Evolutionary conservation across 371 early-diverging fungal species (phyloP), one percentile per base, ranked within the genome.

Genomic region (Mucor lusitanicus): DNA sequence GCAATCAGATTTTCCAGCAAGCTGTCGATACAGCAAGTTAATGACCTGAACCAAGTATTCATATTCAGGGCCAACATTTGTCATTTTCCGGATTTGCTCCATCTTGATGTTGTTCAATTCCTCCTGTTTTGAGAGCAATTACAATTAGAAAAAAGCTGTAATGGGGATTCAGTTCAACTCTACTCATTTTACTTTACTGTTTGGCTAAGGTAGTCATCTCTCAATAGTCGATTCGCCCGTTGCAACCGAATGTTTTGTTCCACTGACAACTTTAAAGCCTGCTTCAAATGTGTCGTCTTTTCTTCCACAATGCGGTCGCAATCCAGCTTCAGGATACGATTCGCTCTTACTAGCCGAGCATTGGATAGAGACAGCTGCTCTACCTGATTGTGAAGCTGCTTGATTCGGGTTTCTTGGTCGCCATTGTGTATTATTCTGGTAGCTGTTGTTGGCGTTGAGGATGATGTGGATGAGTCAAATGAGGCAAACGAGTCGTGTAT

Each of bases 1-100:
- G 61, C 83, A 80, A 27, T 67, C 59, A 17, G 77, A 35, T 55
- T 77, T 67, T 30, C 77, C 81, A 37, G 77, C 68, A 15, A 80
- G 28, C 67, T 82, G 84, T 66, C 75, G 67, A 69, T 83, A 76
- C 25, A 83, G 59, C 35, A 81, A 40, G 61, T 83, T 69, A 25
- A 83, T 70, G 48, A 81, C 78, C 70, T 83, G 84, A 12, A 83
- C 84, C n/a, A 83, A 68, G 61, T 83, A 83, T 67, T 83, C 81
- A 58, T 83, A 83, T 64, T 83, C 84, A 44, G 84, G 84, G 28
- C 84, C 81, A 30, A 79, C 74, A 37, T 70, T 62, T 57, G 73
- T 77, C 74, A 79, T 79, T 55, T 76, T 71, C 32, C 70, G 63
- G 28, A 81, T 72, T 32, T 74, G 76, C 44, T 81, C 79, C 28